Evolutionary conservation across 768 basidiomycete species (phyloP).

Genomic region (Russula earlei): DNA sequence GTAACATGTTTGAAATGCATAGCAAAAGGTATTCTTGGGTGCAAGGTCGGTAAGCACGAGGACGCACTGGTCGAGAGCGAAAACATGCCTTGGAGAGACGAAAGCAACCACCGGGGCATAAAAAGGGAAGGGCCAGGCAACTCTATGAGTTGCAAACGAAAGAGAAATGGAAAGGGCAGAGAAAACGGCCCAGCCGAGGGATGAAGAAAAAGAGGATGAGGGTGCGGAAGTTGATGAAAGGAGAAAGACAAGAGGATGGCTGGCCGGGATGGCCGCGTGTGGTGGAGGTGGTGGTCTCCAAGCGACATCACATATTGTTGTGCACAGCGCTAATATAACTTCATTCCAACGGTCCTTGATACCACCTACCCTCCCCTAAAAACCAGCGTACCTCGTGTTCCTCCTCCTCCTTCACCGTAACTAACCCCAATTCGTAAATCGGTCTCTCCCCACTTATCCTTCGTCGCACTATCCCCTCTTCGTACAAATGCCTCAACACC

Average conservation of each 20-base stretch:
- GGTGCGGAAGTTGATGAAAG: background rate
- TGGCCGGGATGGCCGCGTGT: no score
- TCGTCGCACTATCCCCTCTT: conserved; percentile 41
- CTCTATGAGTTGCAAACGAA: conserved; percentile 4
- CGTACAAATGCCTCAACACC: conserved; percentile 42
- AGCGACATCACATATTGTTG: background rate
- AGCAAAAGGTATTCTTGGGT: background rate
- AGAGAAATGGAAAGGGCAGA: background rate
- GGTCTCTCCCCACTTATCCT: conserved; percentile 23
- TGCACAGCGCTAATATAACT: background rate
- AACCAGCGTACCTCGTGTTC: conserved; percentile 49
- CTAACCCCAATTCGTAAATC: conserved; percentile 22
- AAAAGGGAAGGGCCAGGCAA: conserved; percentile 23
- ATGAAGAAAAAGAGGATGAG: background rate
- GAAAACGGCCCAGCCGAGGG: conserved; percentile 16
- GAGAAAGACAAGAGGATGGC: no score
- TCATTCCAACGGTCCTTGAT: conserved; percentile 32
- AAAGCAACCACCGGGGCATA: conserved; percentile 37
- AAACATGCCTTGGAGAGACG: conserved; percentile 21
- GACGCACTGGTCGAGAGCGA: background rate
- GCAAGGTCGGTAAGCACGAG: background rate
- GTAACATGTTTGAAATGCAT: conserved; percentile 36
- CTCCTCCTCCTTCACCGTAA: conserved; percentile 40
- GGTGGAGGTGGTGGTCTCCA: no score
- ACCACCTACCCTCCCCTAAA: conserved; percentile 52